These are phyloP conservation scores for Lotus japonicus DNA, from an alignment of 306 rosid species.

Conservation along the genomic window DNA sequence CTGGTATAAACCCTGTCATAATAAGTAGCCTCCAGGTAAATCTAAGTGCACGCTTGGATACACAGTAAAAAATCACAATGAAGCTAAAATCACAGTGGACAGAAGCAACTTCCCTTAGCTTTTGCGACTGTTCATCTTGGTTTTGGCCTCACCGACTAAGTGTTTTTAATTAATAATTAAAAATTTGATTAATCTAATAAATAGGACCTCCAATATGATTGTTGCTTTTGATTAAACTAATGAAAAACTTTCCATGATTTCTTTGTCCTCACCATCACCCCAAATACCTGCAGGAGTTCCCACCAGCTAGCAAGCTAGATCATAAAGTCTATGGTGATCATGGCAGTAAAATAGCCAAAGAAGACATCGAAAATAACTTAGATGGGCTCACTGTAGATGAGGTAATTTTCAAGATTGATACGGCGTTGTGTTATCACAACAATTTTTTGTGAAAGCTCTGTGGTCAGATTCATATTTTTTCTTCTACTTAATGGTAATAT, in stretches of 20 bases:
- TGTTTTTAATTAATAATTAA: not conserved
- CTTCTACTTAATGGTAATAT: not conserved
- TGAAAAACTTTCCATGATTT: not conserved
- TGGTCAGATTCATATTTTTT: not conserved
- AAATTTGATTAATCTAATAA: not conserved
- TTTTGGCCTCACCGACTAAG: too few relatives aligned
- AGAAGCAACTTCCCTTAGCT: too few relatives aligned
- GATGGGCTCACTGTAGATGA: slow-evolving; percentile 58
- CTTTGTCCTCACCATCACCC: not conserved
- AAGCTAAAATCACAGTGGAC: too few relatives aligned
- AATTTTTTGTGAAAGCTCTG: not conserved
- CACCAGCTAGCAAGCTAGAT: slow-evolving; percentile 73
- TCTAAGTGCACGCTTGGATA: too few relatives aligned
- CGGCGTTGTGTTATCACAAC: not conserved
- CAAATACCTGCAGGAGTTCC: slow-evolving; percentile 57
- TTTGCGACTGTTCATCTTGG: too few relatives aligned
- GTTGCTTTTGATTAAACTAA: not conserved
- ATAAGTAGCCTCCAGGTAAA: slow-evolving; percentile 60
- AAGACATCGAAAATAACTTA: slow-evolving; percentile 38
- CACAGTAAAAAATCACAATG: too few relatives aligned
- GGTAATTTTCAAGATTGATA: slow-evolving; percentile 32
- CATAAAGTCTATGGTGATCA: slow-evolving; percentile 58
- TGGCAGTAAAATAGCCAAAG: slow-evolving; percentile 44
- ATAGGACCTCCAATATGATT: not conserved
- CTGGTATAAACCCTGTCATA: slow-evolving; percentile 65